Conservation (phyloP, 805 yeast species). For the Barnettozyma sucrosica region DNA sequence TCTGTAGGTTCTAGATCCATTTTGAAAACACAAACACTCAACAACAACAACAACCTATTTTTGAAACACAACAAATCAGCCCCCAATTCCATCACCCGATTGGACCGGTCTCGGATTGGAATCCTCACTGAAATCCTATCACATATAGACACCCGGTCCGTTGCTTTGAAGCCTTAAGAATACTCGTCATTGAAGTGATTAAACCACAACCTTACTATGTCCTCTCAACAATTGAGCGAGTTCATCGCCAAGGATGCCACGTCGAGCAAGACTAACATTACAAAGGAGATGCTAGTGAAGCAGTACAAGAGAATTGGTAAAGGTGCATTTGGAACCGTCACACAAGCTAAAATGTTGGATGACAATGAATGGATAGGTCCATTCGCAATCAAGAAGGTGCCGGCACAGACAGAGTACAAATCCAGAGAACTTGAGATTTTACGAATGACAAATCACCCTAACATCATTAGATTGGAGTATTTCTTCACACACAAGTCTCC, state of each 20-base stretch:
- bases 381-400: constrained; percentile 77
- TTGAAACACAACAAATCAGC: background rate
- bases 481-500: constrained; percentile 65
- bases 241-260: constrained; percentile 57
- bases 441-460: constrained; percentile 73
- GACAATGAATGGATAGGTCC: constrained; percentile 63
- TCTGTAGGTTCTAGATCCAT: background rate
- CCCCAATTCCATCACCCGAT: background rate
- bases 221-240: constrained; percentile 26
- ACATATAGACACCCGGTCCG: background rate
- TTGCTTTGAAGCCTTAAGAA: background rate
- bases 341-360: constrained; percentile 56
- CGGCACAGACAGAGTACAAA: constrained; percentile 83
- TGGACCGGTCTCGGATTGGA: background rate
- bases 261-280: constrained; percentile 46
- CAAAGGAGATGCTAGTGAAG: constrained; percentile 58
- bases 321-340: constrained; percentile 84
- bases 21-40: background rate
- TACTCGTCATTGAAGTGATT: background rate
- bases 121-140: background rate
- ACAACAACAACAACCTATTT: background rate
- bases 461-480: constrained; percentile 62
- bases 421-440: constrained; percentile 75
- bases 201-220: background rate
- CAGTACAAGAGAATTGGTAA: constrained; percentile 76